These are phyloP conservation scores for Allium cepa DNA, from an alignment of 106 monocot species.

Conservation along the genomic window DNA sequence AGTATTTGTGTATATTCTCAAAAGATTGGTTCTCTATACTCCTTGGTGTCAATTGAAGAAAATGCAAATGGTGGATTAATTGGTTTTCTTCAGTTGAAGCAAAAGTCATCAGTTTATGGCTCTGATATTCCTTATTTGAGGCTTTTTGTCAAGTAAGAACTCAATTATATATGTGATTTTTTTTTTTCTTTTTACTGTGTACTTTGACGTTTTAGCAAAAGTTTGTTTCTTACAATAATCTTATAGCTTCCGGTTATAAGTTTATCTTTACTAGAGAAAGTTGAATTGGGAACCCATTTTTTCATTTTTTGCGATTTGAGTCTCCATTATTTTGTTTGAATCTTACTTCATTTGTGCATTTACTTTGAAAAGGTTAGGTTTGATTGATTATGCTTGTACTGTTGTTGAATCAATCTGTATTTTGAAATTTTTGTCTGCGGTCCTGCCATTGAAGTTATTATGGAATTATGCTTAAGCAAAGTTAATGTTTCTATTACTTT, in stretches of 20 bases:
- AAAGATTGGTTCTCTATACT: slow-evolving; percentile 57
- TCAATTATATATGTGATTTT: neutral
- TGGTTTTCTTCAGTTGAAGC: slow-evolving; percentile 66
- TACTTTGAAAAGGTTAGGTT: too few relatives aligned
- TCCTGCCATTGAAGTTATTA: too few relatives aligned
- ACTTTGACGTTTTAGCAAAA: neutral
- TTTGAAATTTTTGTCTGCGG: too few relatives aligned
- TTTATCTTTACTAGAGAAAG: too few relatives aligned
- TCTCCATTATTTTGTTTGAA: too few relatives aligned
- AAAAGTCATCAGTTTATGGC: slow-evolving; percentile 62
- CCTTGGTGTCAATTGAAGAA: slow-evolving; percentile 55
- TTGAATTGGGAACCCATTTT: too few relatives aligned
- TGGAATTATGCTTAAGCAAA: too few relatives aligned
- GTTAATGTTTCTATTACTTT: too few relatives aligned
- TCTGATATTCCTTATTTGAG: slow-evolving; percentile 70
- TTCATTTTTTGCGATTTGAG: too few relatives aligned
- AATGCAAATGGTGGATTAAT: slow-evolving; percentile 41
- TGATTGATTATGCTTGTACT: too few relatives aligned
- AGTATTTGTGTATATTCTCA: neutral
- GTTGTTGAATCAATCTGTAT: too few relatives aligned
- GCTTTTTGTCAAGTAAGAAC: slow-evolving; percentile 81
- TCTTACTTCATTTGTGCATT: too few relatives aligned
- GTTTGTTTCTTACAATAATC: neutral
- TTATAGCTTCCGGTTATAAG: neutral
- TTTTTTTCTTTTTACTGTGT: neutral